A percentile compares a stretch with the other conserved stretches of the same genome.
These are phyloP conservation scores for Eucalyptus urophylla DNA, from an alignment of 345 rosid species.

Conservation along the genomic window DNA sequence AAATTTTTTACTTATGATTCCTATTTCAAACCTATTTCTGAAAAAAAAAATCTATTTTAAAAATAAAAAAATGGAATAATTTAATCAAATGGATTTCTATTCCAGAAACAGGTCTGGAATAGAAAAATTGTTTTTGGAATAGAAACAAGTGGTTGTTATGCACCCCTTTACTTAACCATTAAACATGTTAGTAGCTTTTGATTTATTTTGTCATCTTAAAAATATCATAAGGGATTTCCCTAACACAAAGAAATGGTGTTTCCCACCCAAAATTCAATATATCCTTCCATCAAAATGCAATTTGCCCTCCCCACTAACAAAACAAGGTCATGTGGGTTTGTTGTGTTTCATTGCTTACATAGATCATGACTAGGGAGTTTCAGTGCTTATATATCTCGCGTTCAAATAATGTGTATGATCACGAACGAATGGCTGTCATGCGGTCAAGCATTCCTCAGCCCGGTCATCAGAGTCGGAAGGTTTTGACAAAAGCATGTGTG, in stretches of 20 bases:
- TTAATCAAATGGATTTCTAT: too few relatives aligned
- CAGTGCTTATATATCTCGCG: background rate
- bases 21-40: too few relatives aligned
- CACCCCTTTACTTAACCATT: too few relatives aligned
- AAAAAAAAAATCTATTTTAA: too few relatives aligned
- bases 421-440: background rate
- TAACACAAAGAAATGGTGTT: background rate
- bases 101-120: rapidly evolving
- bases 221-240: too few relatives aligned
- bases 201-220: too few relatives aligned
- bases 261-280: background rate
- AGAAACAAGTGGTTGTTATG: too few relatives aligned
- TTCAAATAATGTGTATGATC: background rate
- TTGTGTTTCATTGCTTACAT: background rate
- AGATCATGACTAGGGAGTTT: background rate
- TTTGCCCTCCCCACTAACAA: background rate
- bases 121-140: too few relatives aligned
- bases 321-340: background rate
- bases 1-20: rapidly evolving
- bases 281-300: background rate
- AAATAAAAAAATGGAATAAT: too few relatives aligned
- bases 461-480: background rate
- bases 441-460: background rate
- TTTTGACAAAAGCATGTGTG: background rate
- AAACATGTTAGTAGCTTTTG: too few relatives aligned